These are phyloP conservation scores for Nakaseomyces nivariensis DNA, from an alignment of 1,139 yeast species.

Conservation along the genomic window DNA sequence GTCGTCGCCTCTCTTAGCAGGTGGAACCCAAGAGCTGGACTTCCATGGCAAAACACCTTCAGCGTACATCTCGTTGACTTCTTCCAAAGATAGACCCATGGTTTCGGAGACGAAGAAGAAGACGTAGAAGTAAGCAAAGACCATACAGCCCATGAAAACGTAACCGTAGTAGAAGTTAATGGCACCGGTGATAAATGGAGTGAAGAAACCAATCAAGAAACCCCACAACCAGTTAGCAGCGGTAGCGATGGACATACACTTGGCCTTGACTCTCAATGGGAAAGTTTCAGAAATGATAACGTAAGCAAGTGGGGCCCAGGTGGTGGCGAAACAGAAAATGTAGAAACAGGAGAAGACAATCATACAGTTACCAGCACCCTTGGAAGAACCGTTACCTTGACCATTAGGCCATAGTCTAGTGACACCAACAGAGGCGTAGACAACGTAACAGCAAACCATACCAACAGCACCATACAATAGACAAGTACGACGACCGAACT, in stretches of 20 bases:
- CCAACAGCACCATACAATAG: slow-evolving; percentile 52
- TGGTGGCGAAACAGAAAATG: slow-evolving; percentile 69
- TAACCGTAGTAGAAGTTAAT: slow-evolving; percentile 44
- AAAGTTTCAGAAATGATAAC: slow-evolving; percentile 64
- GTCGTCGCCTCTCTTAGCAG: slow-evolving; percentile 26
- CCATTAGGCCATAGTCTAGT: slow-evolving; percentile 49
- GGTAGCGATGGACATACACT: slow-evolving; percentile 65
- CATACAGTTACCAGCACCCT: slow-evolving; percentile 62
- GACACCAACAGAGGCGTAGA: slow-evolving; percentile 60
- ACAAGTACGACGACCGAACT: slow-evolving; percentile 57
- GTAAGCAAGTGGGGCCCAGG: slow-evolving; percentile 79
- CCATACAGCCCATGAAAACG: slow-evolving; percentile 61
- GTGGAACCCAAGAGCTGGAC: slow-evolving; percentile 29
- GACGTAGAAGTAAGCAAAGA: slow-evolving; percentile 51
- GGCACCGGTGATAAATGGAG: slow-evolving; percentile 53
- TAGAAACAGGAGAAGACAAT: slow-evolving; percentile 68
- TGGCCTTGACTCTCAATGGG: slow-evolving; percentile 68
- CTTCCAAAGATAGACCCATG: slow-evolving; percentile 59
- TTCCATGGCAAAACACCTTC: slow-evolving; percentile 37
- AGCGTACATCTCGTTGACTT: slow-evolving; percentile 52
- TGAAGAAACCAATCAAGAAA: slow-evolving; percentile 63
- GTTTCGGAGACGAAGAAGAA: slow-evolving; percentile 62
- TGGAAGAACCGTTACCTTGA: slow-evolving; percentile 39
- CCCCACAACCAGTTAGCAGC: slow-evolving; percentile 73
- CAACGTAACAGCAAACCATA: slow-evolving; percentile 53